Percentiles rank a stretch among this genome's conserved stretches.
Evolutionary conservation across 345 rosid species (phyloP).

Genomic region (Euphorbia peplus): DNA sequence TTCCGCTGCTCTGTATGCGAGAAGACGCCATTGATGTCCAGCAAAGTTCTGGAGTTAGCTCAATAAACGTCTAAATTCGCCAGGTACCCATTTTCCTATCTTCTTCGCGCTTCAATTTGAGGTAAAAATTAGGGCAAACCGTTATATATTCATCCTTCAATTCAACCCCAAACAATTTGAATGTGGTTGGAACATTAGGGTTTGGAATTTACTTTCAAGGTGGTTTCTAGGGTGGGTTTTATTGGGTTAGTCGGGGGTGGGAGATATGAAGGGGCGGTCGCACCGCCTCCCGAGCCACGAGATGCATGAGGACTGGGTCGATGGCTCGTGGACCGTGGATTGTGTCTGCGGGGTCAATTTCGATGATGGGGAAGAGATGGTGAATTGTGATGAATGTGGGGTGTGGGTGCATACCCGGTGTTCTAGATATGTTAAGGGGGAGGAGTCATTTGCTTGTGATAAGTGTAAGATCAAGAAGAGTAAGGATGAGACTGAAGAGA

Average conservation of each 20-base stretch:
- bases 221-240: background rate
- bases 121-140: background rate
- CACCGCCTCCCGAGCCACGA: slow-evolving; percentile 58
- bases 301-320: slow-evolving; percentile 86
- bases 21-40: background rate
- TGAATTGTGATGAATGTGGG: slow-evolving; percentile 94
- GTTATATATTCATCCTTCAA: background rate
- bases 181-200: background rate
- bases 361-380: slow-evolving; percentile 99
- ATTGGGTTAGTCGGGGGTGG: background rate
- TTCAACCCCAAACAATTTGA: background rate
- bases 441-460: slow-evolving; percentile 75
- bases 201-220: background rate
- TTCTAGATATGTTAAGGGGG: slow-evolving; percentile 77
- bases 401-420: slow-evolving; percentile 99
- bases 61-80: background rate
- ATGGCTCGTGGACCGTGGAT: slow-evolving; percentile 96
- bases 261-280: slow-evolving; percentile 54
- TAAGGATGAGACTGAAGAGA: slow-evolving; percentile 60
- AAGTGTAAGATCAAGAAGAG: slow-evolving; percentile 64
- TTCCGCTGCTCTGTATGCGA: slow-evolving; percentile 5
- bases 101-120: background rate
- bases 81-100: background rate
- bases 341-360: slow-evolving; percentile 88
- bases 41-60: background rate